Base-by-base conservation (phyloP, 1,139 yeast species). In the Zygotorulaspora mrakii region DNA sequence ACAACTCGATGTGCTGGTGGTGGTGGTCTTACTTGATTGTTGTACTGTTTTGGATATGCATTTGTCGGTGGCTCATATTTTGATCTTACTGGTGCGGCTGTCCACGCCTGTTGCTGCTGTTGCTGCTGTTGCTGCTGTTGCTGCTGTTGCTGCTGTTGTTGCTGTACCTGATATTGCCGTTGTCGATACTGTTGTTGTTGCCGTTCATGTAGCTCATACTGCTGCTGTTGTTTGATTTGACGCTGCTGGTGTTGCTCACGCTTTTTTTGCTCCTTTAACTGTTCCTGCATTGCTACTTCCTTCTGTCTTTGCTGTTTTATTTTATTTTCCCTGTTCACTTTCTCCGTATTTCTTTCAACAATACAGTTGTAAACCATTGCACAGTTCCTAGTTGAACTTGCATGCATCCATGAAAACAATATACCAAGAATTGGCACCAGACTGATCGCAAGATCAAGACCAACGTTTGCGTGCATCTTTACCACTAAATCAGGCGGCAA, bases 331-430 rank as follows among this genome's bases (percentile, higher is more conserved):
- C 21, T 39, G 24, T 37, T 31, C 18, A 32, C 22, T 29, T 73
- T 56, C 33, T 65, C 65, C 23, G 66, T 50, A 0, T 72, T 69
- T 41, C 67, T 52, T 37, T 67, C 63, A n/a, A 63, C 60, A 36
- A 77, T 57, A 45, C 67, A 69, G 17, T 70, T 71, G 58, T 79
- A 87, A 5, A 86, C 70, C 54, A 85, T 55, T 0, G 88, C 87
- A 0, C 95, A 94, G 61, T 88, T 89, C 53, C 95, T 68, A 0
- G 96, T 84, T n/a, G 94, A 84, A 55, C 95, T 84, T 1, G 81
- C 84, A 59, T 85, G 77, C 61, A 89, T 49, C 88, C 95, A 89
- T 10, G 85, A 69, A 44, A 87, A 74, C 33, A 87, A 64, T 2
- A 79, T 69, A 1, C 97, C 96, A 26, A 88, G 63, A 3, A 87